Conservation (phyloP, 176 grass and related monocot species). For the Oryza meyeriana region DNA sequence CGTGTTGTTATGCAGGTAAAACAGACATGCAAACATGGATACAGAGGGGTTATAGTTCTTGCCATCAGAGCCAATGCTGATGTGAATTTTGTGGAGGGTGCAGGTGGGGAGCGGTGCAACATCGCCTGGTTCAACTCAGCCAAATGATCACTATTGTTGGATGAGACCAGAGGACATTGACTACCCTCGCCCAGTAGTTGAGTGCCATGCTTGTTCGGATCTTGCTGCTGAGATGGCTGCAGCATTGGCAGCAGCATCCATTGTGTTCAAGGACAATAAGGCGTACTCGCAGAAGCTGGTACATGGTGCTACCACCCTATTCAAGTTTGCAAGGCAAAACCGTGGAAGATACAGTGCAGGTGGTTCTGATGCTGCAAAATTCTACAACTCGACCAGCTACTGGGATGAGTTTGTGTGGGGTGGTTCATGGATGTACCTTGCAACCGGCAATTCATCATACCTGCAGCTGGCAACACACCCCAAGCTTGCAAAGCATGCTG, state of each 20-base stretch:
- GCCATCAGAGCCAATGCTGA: slow-evolving; percentile 11
- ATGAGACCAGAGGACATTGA: slow-evolving; percentile 88
- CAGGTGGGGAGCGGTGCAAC: slow-evolving; percentile 64
- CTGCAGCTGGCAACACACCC: slow-evolving; percentile 57
- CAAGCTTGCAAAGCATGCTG: slow-evolving; percentile 70
- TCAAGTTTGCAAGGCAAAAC: slow-evolving; percentile 69
- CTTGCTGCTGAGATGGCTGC: slow-evolving; percentile 91
- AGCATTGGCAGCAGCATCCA: slow-evolving; percentile 78
- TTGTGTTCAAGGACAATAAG: slow-evolving; percentile 96
- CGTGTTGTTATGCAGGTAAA: slow-evolving; percentile 63
- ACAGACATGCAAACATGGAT: background rate
- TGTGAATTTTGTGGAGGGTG: slow-evolving; percentile 13
- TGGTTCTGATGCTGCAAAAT: slow-evolving; percentile 57
- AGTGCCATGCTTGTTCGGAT: slow-evolving; percentile 71
- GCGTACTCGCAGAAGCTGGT: slow-evolving; percentile 89
- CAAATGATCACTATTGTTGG: slow-evolving; percentile 93
- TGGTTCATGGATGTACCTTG: slow-evolving; percentile 90
- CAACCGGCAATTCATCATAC: slow-evolving; percentile 84
- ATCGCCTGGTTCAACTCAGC: slow-evolving; percentile 47
- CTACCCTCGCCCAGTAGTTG: slow-evolving; percentile 67
- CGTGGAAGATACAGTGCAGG: slow-evolving; percentile 51
- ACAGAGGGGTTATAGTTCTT: background rate
- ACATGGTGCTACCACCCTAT: slow-evolving; percentile 79
- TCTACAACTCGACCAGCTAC: slow-evolving; percentile 93
- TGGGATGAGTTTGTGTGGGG: slow-evolving; percentile 95